These are phyloP conservation scores for Graphilbum ipis-grandicollis DNA, from an alignment of 2,329 filamentous ascomycete species.

Conservation along the genomic window DNA sequence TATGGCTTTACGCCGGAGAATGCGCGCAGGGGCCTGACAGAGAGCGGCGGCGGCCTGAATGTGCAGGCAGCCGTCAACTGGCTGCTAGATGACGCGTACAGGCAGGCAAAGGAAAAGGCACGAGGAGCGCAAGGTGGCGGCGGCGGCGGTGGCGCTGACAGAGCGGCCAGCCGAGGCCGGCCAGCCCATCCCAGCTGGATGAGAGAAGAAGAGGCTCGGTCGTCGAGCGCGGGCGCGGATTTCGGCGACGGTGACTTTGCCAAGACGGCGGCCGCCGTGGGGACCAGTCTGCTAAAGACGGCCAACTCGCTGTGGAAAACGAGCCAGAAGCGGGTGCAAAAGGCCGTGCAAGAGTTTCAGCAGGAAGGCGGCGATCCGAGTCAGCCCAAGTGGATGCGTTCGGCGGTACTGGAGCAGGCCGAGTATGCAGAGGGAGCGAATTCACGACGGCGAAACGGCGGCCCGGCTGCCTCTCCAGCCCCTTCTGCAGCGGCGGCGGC, in stretches of 20 bases:
- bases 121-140: conserved; percentile 16
- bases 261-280: conserved; percentile 67
- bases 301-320: conserved; percentile 93
- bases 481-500: background rate
- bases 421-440: conserved; percentile 9
- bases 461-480: background rate
- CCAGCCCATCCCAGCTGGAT: conserved; percentile 42
- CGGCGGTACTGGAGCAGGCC: conserved; percentile 34
- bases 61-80: conserved; percentile 77
- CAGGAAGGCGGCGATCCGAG: conserved; percentile 53
- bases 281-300: conserved; percentile 75
- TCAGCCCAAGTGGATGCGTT: conserved; percentile 93
- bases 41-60: conserved; percentile 63
- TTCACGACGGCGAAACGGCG: conserved; percentile 1
- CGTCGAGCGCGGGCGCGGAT: conserved; percentile 22
- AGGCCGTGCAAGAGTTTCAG: conserved; percentile 76
- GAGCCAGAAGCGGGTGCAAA: conserved; percentile 80
- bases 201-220: conserved; percentile 35
- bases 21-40: conserved; percentile 60
- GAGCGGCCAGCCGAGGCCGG: conserved; percentile 14
- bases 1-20: conserved; percentile 87
- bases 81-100: conserved; percentile 81
- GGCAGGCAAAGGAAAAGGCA: conserved; percentile 59
- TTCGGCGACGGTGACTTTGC: conserved; percentile 52
- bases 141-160: conserved; percentile 3